A percentile compares a stretch with the other conserved stretches of the same genome.
Evolutionary conservation across 2,329 filamentous ascomycete genomes (phyloP).

Genomic region (Dactylellina leptospora): DNA sequence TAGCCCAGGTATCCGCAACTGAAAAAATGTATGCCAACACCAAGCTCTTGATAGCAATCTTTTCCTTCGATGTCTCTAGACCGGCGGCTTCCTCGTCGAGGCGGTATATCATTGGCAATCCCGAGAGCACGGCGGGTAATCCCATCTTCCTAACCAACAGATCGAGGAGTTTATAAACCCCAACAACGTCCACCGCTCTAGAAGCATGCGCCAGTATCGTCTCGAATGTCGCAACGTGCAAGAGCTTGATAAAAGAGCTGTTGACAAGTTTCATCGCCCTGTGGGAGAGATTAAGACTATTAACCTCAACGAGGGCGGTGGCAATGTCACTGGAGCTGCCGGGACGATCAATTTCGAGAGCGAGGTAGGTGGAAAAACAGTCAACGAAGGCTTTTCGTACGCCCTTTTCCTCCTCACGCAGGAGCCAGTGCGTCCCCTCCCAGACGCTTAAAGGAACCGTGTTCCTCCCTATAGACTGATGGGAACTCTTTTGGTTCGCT

Average conservation of each 20-base stretch:
- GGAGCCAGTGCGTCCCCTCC: slow-evolving; percentile 95
- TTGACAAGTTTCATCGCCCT: slow-evolving; percentile 59
- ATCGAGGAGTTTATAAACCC: slow-evolving; percentile 79
- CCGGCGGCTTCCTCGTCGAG: slow-evolving; percentile 84
- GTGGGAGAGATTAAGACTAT: slow-evolving; percentile 56
- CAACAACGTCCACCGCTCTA: slow-evolving; percentile 76
- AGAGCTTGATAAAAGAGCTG: slow-evolving; percentile 73
- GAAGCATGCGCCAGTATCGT: slow-evolving; percentile 78
- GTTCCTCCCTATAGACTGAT: slow-evolving; percentile 74
- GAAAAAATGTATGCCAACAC: slow-evolving; percentile 91
- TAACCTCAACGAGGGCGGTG: slow-evolving; percentile 62
- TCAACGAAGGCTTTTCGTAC: slow-evolving; percentile 88
- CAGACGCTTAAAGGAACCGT: slow-evolving; percentile 82
- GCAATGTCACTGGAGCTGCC: slow-evolving; percentile 69
- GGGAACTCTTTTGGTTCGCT: slow-evolving; percentile 73
- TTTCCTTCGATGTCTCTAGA: slow-evolving; percentile 72
- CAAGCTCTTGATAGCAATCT: slow-evolving; percentile 81
- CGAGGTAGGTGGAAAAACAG: slow-evolving; percentile 81
- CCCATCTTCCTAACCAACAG: slow-evolving; percentile 80
- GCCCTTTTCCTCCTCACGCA: slow-evolving; percentile 78
- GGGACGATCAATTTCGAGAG: slow-evolving; percentile 69
- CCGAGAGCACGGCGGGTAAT: slow-evolving; percentile 79
- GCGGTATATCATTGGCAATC: slow-evolving; percentile 86
- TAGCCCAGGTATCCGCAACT: slow-evolving; percentile 77
- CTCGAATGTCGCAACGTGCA: slow-evolving; percentile 91